Evolutionary conservation across 257 asterid species (phyloP).

Genomic region (Fraxinus pennsylvanica): DNA sequence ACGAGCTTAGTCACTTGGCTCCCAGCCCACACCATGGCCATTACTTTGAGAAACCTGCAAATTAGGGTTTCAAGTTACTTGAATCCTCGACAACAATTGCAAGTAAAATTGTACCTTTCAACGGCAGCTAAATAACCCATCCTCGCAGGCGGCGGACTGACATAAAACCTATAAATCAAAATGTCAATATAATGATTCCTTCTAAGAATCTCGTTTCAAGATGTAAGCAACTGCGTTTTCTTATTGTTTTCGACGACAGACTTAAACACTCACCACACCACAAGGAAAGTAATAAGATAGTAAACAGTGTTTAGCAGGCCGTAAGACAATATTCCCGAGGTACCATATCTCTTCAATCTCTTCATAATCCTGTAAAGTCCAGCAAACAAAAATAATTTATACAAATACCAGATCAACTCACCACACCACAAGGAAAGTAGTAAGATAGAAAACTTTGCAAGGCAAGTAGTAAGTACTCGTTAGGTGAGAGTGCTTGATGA

Average conservation of each 20-base stretch:
- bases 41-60: constrained; percentile 78
- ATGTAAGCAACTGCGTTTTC: neutral
- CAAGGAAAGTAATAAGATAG: constrained; percentile 79
- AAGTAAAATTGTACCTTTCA: constrained; percentile 52
- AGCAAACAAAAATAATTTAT: constrained; percentile 23
- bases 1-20: constrained; percentile 91
- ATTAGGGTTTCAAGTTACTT: constrained; percentile 23
- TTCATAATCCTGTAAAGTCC: constrained; percentile 53
- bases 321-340: constrained; percentile 80
- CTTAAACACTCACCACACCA: constrained; percentile 71
- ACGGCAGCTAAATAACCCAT: constrained; percentile 85
- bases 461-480: constrained; percentile 48
- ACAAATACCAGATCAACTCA: neutral
- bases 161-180: constrained; percentile 62
- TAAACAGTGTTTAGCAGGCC: constrained; percentile 87
- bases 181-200: constrained; percentile 12
- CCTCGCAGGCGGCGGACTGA: constrained; percentile 77
- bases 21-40: constrained; percentile 99
- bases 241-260: neutral
- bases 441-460: constrained; percentile 17
- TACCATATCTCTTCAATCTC: constrained; percentile 77
- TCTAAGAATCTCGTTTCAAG: neutral
- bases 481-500: constrained; percentile 39
- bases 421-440: no score
- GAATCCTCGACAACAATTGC: constrained; percentile 10